phyloP scores from a whole-genome alignment of 225 moss, liverwort and hornwort species.

The Takakia lepidozioides region DNA sequence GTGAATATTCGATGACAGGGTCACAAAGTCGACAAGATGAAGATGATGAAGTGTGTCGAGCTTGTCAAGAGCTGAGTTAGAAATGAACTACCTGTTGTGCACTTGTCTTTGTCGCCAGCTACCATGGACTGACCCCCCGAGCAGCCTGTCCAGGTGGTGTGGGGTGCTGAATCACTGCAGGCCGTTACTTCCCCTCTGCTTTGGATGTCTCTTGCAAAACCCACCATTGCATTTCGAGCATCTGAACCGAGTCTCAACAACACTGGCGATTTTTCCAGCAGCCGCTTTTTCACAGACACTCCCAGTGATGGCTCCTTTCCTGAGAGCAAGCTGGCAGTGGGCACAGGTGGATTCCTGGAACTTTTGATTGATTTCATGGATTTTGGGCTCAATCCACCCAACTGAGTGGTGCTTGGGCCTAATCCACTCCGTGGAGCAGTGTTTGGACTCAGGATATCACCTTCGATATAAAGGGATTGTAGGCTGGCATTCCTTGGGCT shows the following conservation, averaged over 20 bases:
- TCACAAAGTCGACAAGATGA: too few species aligned
- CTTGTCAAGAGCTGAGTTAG: too few species aligned
- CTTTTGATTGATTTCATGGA: too few species aligned
- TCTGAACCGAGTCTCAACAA: slow-evolving; percentile 18
- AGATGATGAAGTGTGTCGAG: too few species aligned
- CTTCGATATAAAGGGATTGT: too few species aligned
- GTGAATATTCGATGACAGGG: too few species aligned
- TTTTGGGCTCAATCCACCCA: too few species aligned
- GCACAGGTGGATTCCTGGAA: too few species aligned
- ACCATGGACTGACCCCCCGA: slow-evolving; percentile 37
- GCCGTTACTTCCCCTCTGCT: slow-evolving; percentile 15
- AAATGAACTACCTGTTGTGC: slow-evolving; percentile 13
- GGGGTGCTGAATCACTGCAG: slow-evolving; percentile 12
- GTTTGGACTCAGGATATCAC: too few species aligned
- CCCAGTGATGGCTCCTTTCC: not conserved
- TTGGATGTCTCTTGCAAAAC: slow-evolving; percentile 15
- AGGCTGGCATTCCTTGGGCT: too few species aligned
- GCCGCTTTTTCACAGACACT: slow-evolving; percentile 11
- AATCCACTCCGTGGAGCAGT: too few species aligned
- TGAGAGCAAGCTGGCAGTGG: slow-evolving; percentile 17
- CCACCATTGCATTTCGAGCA: slow-evolving; percentile 1
- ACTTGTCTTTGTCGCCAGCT: slow-evolving; percentile 22
- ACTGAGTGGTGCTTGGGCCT: too few species aligned
- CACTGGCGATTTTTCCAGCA: slow-evolving; percentile 7
- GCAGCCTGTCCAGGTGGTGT: slow-evolving; percentile 43